These are phyloP conservation scores for Hydnum rufescens DNA, from an alignment of 768 basidiomycete species.

Conservation along the genomic window DNA sequence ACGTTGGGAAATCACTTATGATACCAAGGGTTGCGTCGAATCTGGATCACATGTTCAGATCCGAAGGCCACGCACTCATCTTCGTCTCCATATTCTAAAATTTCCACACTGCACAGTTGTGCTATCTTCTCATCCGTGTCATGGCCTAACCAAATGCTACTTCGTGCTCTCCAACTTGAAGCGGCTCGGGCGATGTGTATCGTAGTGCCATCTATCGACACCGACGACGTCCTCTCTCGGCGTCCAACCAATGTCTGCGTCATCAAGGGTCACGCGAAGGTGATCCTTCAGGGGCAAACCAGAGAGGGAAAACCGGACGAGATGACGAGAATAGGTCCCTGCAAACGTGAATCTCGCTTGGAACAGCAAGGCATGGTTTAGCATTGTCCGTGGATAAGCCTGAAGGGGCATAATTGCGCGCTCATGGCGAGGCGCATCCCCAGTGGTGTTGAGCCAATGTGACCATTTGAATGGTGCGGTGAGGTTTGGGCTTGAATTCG, in stretches of 20 bases:
- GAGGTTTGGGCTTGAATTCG: conserved; percentile 34
- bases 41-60: too few species aligned
- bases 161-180: conserved; percentile 28
- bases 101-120: conserved; percentile 59
- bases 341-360: conserved; percentile 40
- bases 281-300: conserved; percentile 38
- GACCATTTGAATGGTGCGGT: conserved; percentile 35
- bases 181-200: conserved; percentile 22
- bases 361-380: conserved; percentile 41
- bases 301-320: conserved; percentile 53
- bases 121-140: conserved; percentile 31
- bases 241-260: conserved; percentile 35
- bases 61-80: too few species aligned
- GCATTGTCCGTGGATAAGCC: conserved; percentile 52
- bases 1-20: conserved; percentile 61
- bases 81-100: conserved; percentile 52
- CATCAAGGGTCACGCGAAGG: conserved; percentile 41
- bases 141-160: conserved; percentile 44
- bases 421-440: conserved; percentile 28
- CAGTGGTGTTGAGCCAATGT: conserved; percentile 40
- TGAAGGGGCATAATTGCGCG: conserved; percentile 60
- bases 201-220: conserved; percentile 60
- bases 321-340: conserved; percentile 37
- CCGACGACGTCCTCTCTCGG: conserved; percentile 37
- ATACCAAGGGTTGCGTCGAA: conserved; percentile 38